Evolutionary conservation across 2,329 filamentous ascomycete genomes (phyloP).

Genomic region (Emericellopsis cladophorae): DNA sequence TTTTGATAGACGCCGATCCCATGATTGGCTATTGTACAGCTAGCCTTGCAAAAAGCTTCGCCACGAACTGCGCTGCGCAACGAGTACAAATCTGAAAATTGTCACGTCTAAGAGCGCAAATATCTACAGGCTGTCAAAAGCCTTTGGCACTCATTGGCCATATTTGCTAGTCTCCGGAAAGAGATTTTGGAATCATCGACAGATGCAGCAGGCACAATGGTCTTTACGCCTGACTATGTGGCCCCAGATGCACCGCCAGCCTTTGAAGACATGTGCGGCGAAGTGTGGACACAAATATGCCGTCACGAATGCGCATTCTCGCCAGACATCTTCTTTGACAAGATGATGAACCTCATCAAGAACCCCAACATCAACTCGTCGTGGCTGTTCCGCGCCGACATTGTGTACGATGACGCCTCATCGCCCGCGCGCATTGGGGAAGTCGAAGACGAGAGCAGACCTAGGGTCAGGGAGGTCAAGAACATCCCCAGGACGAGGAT

Average conservation of each 20-base stretch:
- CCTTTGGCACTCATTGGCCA: no score
- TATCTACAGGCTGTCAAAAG: no score
- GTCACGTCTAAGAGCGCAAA: no score
- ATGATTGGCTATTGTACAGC: no score
- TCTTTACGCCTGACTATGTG: constrained; percentile 16
- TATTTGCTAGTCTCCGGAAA: no score
- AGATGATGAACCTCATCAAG: constrained; percentile 62
- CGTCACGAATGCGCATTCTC: constrained; percentile 48
- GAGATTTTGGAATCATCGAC: no score
- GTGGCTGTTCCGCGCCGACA: constrained; percentile 68
- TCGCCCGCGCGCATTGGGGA: constrained; percentile 10
- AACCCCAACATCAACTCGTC: constrained; percentile 73
- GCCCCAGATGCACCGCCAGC: constrained; percentile 11
- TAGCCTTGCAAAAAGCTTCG: no score
- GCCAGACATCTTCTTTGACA: constrained; percentile 47
- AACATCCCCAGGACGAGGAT: constrained; percentile 38
- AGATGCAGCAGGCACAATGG: constrained; percentile 3
- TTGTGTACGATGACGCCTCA: constrained; percentile 32
- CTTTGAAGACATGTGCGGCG: constrained; percentile 12
- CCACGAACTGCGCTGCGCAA: no score
- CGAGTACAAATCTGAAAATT: no score
- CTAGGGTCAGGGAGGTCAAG: constrained; percentile 10
- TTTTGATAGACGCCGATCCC: no score
- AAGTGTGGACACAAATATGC: constrained; percentile 40
- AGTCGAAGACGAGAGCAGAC: constrained; percentile 10